Evolutionary conservation across 768 basidiomycete species (phyloP), one percentile per base, ranked within the genome.

Genomic region (Megacollybia marginata): DNA sequence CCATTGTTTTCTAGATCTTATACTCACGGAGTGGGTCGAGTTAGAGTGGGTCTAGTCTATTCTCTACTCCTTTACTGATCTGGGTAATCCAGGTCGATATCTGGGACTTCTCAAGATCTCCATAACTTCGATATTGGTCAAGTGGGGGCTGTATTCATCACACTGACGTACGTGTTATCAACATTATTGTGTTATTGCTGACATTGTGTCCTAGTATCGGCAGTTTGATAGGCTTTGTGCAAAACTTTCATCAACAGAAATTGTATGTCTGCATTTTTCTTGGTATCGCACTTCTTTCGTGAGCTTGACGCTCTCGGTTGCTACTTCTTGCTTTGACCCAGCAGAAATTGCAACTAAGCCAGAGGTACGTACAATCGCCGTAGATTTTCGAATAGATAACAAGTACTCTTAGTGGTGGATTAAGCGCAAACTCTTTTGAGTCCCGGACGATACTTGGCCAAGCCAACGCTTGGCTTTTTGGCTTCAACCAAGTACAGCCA

Each of bases 21-120:
- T 89, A 52, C 52, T 77, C 12, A 85, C 85, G 0, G 92, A 93
- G 60, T 85, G 85, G 0, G 74, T 83, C 33, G 88, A 92, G 7
- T 65, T 75, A 2, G 80, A 53, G 66, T 75, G 7, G 88, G 88
- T 10, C 71, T 78, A n/a, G n/a, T n/a, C n/a, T n/a, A n/a, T n/a
- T n/a, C n/a, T n/a, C n/a, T n/a, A n/a, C n/a, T n/a, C n/a, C n/a
- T n/a, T n/a, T n/a, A n/a, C n/a, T n/a, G n/a, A n/a, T n/a, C n/a
- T n/a, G n/a, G n/a, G n/a, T n/a, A n/a, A n/a, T n/a, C n/a, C n/a
- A n/a, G n/a, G n/a, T n/a, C n/a, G n/a, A n/a, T n/a, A n/a, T n/a
- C n/a, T n/a, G n/a, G n/a, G n/a, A n/a, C n/a, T n/a, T n/a, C n/a
- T n/a, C n/a, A n/a, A n/a, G n/a, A n/a, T n/a, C n/a, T n/a, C n/a